Percentiles rank a stretch among this genome's conserved stretches.
These are phyloP conservation scores for Umbilicaria muhlenbergii DNA, from an alignment of 495 filamentous ascomycete species.

Conservation along the genomic window DNA sequence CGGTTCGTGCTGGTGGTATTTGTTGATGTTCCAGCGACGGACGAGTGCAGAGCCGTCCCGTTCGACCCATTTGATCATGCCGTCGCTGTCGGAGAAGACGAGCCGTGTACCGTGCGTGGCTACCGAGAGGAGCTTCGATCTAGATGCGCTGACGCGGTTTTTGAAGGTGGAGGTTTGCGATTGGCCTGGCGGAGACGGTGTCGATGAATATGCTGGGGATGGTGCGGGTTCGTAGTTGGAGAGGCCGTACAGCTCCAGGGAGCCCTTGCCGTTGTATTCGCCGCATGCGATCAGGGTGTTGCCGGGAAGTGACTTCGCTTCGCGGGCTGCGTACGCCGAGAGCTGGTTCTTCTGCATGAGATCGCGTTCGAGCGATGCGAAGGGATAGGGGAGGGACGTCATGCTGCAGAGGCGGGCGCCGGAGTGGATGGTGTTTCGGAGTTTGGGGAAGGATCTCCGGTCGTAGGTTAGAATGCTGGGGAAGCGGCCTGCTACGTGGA, in stretches of 20 bases:
- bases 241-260: slow-evolving; percentile 73
- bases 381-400: slow-evolving; percentile 55
- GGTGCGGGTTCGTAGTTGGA: slow-evolving; percentile 16
- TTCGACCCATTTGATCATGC: slow-evolving; percentile 83
- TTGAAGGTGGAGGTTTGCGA: slow-evolving; percentile 25
- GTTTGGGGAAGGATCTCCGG: slow-evolving; percentile 65
- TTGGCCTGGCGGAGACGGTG: slow-evolving; percentile 1
- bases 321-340: slow-evolving; percentile 31
- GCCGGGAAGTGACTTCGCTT: slow-evolving; percentile 18
- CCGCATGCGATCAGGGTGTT: slow-evolving; percentile 67
- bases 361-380: slow-evolving; percentile 36
- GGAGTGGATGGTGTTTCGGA: slow-evolving; percentile 65
- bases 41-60: slow-evolving; percentile 72
- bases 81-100: slow-evolving; percentile 71
- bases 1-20: not conserved
- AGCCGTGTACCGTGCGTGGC: slow-evolving; percentile 72
- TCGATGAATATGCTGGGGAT: slow-evolving; percentile 8
- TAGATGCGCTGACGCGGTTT: slow-evolving; percentile 72
- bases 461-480: slow-evolving; percentile 84
- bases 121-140: slow-evolving; percentile 70
- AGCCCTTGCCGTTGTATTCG: slow-evolving; percentile 90
- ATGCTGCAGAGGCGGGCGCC: slow-evolving; percentile 70
- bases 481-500: slow-evolving; percentile 80
- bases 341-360: slow-evolving; percentile 35
- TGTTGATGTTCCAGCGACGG: slow-evolving; percentile 54